phyloP scores from a whole-genome alignment of 805 yeast genomes.

The Teunomyces pallodes region DNA sequence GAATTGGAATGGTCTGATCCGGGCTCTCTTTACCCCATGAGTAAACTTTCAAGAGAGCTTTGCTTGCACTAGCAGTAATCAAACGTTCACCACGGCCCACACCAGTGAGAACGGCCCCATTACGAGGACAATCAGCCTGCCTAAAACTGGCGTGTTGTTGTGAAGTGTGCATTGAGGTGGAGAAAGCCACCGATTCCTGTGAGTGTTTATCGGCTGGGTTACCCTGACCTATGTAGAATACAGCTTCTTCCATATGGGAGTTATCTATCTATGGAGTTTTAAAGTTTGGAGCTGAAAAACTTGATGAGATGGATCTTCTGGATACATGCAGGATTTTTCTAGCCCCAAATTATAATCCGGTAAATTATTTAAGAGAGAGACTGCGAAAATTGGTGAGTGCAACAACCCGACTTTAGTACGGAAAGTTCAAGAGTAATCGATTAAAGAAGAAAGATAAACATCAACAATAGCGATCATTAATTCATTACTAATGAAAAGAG shows the following conservation, averaged over 20 bases:
- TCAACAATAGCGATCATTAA: too few species aligned
- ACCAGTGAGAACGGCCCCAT: conserved; percentile 49
- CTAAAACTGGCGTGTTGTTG: conserved; percentile 50
- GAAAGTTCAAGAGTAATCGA: too few species aligned
- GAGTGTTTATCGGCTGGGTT: conserved; percentile 44
- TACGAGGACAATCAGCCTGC: conserved; percentile 46
- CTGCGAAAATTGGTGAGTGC: too few species aligned
- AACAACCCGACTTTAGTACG: too few species aligned
- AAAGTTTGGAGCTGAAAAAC: background rate
- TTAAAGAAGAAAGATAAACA: too few species aligned
- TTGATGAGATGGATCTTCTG: background rate
- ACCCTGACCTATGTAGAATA: conserved; percentile 47
- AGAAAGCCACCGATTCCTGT: conserved; percentile 39
- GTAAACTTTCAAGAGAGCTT: conserved; percentile 75
- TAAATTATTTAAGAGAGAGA: too few species aligned
- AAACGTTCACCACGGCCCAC: conserved; percentile 48
- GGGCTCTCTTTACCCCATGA: conserved; percentile 67
- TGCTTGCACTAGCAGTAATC: conserved; percentile 63
- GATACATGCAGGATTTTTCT: background rate
- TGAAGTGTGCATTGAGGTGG: conserved; percentile 46
- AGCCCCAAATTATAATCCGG: too few species aligned
- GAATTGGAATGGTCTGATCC: conserved; percentile 79
- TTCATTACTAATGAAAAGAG: too few species aligned
- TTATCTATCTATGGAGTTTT: too few species aligned
- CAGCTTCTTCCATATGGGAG: conserved; percentile 47